A percentile compares a stretch with the other conserved stretches of the same genome.
These are phyloP conservation scores for Aspergillus cavernicola DNA, from an alignment of 495 filamentous ascomycete genomes.

Conservation along the genomic window DNA sequence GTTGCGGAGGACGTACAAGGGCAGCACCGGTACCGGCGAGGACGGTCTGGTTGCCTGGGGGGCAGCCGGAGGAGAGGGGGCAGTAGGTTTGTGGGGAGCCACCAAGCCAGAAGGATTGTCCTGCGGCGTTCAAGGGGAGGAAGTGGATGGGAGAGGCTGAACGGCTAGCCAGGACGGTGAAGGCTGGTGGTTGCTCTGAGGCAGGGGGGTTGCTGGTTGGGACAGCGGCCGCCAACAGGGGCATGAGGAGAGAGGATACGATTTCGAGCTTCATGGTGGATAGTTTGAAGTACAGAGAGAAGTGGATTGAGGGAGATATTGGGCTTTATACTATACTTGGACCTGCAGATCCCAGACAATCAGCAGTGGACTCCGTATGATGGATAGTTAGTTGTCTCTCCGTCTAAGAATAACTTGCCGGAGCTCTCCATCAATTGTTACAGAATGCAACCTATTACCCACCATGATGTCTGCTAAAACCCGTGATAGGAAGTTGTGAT, in stretches of 20 bases:
- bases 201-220: slow-evolving; percentile 8
- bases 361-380: too few species aligned
- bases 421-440: too few species aligned
- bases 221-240: slow-evolving; percentile 27
- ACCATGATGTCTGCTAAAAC: background rate
- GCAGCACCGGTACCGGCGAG: slow-evolving; percentile 33
- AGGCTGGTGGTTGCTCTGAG: slow-evolving; percentile 14
- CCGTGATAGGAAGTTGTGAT: background rate
- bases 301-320: background rate
- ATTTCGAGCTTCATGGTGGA: slow-evolving; percentile 28
- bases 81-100: slow-evolving; percentile 40
- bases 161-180: slow-evolving; percentile 35
- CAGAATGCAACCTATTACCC: background rate
- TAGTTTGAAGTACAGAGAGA: background rate
- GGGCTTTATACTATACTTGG: too few species aligned
- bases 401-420: too few species aligned
- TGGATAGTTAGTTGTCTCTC: too few species aligned
- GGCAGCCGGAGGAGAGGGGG: slow-evolving; percentile 32
- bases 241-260: slow-evolving; percentile 25
- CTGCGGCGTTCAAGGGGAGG: slow-evolving; percentile 34
- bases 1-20: slow-evolving; percentile 26
- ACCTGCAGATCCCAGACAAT: background rate
- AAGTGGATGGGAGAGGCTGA: slow-evolving; percentile 43
- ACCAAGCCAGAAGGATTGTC: slow-evolving; percentile 40
- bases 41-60: slow-evolving; percentile 41